Base-by-base conservation (phyloP, 768 basidiomycete genomes). In the Sporobolomyces phaffii region DNA sequence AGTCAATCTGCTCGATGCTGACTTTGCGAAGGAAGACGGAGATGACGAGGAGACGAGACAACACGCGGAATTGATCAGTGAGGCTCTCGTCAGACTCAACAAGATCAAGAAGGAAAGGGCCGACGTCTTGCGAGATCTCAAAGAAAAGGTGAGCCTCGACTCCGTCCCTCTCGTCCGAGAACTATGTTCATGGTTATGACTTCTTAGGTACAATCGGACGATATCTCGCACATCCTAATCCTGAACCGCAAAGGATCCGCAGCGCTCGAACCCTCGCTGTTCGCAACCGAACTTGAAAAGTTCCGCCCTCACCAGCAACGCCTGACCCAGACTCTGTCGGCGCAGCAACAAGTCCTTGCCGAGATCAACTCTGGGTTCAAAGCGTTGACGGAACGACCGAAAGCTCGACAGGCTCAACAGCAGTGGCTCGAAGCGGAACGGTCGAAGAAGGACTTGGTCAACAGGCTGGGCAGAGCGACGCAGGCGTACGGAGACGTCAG, bases 201-300 rank as follows among this genome's bases (percentile, higher is more conserved):
- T 38, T 5, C 9, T 28, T 17, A 98, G 92, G 83, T 96, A 51
- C 96, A 97, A 85, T 81, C 83, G 31, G 96, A 99, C 78, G 96
- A 99, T 71, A 94, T 98, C 31, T 99, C 94, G 0, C 91, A 94
- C 75, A 82, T 96, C 1, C 84, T 98, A 0, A 83, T 99, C 6
- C 83, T 97, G 53, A 94, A 94, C 76, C 85, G 91, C 36, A 87
- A 91, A 29, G 64, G 56, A 43, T 88, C 91, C 70, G 81, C 84
- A 18, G 84, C 84, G 28, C 87, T 88, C 14, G 91, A 97, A 72
- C 87, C 89, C 0, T 83, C 90, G 0, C 81, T 99, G 22, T 99
- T 98, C 72, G 89, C 91, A 0, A 84, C 87, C 13, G 92, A 98
- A 76, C 83, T 98, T 26, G 94, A 97, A 78, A 99, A 98, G 78